Conservation (phyloP, 805 yeast genomes). For the Torulaspora franciscae region DNA sequence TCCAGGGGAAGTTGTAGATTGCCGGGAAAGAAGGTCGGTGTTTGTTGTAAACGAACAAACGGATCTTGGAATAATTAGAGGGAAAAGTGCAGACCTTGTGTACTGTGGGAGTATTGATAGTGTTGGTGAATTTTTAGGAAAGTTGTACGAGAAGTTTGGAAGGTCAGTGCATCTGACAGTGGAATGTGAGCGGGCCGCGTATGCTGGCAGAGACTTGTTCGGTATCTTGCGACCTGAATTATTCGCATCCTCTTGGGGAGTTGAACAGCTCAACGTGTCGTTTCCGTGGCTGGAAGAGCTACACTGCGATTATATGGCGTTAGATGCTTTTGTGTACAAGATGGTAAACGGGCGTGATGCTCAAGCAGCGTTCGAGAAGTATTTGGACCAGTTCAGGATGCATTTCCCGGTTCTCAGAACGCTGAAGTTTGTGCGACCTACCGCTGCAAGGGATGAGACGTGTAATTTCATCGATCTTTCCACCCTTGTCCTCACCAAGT, state of each 20-base stretch:
- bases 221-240: constrained; percentile 16
- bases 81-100: constrained; percentile 1
- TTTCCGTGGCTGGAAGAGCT: constrained; percentile 16
- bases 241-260: constrained; percentile 1
- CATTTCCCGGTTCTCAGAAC: constrained; percentile 14
- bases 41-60: constrained; percentile 5
- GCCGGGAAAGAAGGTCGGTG: neutral
- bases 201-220: constrained; percentile 11
- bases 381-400: constrained; percentile 11
- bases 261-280: neutral
- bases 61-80: neutral
- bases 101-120: constrained; percentile 5
- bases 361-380: constrained; percentile 9
- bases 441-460: constrained; percentile 11
- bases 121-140: neutral
- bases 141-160: neutral
- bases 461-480: constrained; percentile 26
- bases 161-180: constrained; percentile 1
- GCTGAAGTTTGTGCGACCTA: constrained; percentile 14
- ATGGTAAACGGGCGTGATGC: neutral
- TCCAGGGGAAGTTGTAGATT: neutral
- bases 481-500: constrained; percentile 15
- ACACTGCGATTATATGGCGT: constrained; percentile 19
- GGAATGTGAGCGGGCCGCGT: constrained; percentile 3
- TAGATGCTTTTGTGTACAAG: constrained; percentile 21